A percentile compares a stretch with the other conserved stretches of the same genome.
phyloP scores from a whole-genome alignment of 495 filamentous ascomycete genomes.

The Podospora fimiseda region DNA sequence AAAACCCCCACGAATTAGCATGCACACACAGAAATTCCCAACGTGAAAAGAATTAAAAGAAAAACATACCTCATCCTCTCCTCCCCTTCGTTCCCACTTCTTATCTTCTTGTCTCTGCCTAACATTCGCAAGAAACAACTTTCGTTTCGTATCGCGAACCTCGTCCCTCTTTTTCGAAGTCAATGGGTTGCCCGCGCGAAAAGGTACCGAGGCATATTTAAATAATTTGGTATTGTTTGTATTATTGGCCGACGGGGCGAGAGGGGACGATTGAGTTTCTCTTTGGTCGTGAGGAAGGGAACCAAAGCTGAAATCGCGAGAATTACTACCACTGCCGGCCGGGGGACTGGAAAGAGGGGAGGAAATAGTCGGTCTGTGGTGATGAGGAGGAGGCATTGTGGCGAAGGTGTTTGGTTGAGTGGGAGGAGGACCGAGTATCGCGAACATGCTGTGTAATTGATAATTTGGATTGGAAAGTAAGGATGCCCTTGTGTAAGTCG shows the following conservation, averaged over 20 bases:
- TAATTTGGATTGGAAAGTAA: no score
- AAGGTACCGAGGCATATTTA: background rate
- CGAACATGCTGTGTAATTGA: background rate
- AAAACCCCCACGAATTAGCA: no score
- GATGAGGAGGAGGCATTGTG: background rate
- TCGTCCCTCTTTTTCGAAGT: conserved; percentile 18
- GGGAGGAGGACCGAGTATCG: no score
- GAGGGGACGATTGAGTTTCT: conserved; percentile 13
- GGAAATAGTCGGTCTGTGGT: conserved; percentile 8
- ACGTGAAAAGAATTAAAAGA: no score
- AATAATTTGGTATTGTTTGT: conserved; percentile 18
- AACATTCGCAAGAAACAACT: conserved; percentile 73
- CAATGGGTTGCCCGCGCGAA: background rate
- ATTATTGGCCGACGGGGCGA: conserved; percentile 10
- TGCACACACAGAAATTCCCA: no score
- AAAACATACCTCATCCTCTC: conserved; percentile 67
- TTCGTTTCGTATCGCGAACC: conserved; percentile 45
- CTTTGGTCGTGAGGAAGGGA: background rate
- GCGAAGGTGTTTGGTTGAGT: background rate
- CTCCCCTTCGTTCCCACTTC: conserved; percentile 56
- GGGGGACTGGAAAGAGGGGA: conserved; percentile 15
- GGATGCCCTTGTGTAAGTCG: no score
- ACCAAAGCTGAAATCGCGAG: conserved; percentile 1
- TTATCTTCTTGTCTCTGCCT: conserved; percentile 61
- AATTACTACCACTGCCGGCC: conserved; percentile 8